phyloP scores from a whole-genome alignment of 208 protist genomes.

The Leishmania amazonensis region DNA sequence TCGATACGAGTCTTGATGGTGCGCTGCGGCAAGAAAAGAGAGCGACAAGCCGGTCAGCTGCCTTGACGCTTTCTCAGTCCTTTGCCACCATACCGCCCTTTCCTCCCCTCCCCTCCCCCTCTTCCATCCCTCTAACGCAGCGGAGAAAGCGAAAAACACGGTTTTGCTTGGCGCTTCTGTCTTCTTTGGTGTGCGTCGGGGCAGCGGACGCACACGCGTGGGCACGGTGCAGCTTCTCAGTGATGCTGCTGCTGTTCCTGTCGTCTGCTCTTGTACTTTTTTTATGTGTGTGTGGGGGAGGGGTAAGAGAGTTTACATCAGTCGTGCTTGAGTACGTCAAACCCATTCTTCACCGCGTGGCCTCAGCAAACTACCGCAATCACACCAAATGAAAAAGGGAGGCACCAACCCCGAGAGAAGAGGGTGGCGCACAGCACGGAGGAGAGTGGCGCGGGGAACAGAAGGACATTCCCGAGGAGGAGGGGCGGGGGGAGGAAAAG shows the following conservation, averaged over 20 bases:
- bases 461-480: not conserved
- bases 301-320: not conserved
- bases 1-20: not conserved
- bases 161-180: not conserved
- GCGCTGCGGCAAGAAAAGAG: not conserved
- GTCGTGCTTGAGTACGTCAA: not conserved
- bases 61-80: not conserved
- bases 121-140: not conserved
- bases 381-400: not conserved
- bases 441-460: not conserved
- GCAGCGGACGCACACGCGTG: not conserved
- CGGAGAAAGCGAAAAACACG: not conserved
- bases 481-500: not conserved
- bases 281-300: not conserved
- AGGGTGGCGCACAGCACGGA: not conserved
- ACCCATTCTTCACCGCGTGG: not conserved
- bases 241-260: not conserved
- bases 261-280: not conserved
- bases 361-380: not conserved
- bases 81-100: not conserved
- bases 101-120: not conserved
- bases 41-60: not conserved
- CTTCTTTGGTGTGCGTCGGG: not conserved
- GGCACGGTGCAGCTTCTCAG: not conserved
- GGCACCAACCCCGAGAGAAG: not conserved